Conservation (phyloP, 768 basidiomycete species). For the Tylopilus plumbeoviolaceoides region DNA sequence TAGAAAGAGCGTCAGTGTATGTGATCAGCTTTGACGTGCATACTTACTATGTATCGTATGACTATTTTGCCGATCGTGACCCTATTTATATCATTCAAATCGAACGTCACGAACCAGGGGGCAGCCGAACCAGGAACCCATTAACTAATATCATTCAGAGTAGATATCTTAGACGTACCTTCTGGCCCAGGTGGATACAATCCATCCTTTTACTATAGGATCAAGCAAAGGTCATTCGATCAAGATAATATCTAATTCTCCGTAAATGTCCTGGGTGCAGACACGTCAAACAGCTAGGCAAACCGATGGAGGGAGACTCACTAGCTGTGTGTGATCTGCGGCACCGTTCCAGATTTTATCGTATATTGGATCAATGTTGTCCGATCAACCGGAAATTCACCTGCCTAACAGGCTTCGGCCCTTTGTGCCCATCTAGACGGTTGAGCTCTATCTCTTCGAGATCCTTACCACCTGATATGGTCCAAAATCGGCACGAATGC, state of each 20-base stretch:
- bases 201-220: slow-evolving; percentile 59
- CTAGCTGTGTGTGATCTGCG: slow-evolving; percentile 87
- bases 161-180: slow-evolving; percentile 43
- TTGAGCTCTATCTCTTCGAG: slow-evolving; percentile 78
- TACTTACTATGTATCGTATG: slow-evolving; percentile 57
- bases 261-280: slow-evolving; percentile 83
- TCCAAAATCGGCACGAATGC: background rate
- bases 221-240: background rate
- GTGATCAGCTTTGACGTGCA: background rate
- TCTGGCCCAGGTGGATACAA: slow-evolving; percentile 94
- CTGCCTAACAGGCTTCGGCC: slow-evolving; percentile 73
- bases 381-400: background rate
- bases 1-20: slow-evolving; percentile 23
- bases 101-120: slow-evolving; percentile 52
- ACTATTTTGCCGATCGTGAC: slow-evolving; percentile 27
- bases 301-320: slow-evolving; percentile 28
- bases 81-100: background rate
- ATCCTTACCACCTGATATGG: slow-evolving; percentile 60
- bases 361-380: background rate
- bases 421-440: slow-evolving; percentile 88
- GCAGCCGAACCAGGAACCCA: slow-evolving; percentile 58
- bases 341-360: slow-evolving; percentile 90
- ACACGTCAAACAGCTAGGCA: background rate
- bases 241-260: slow-evolving; percentile 50
- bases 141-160: slow-evolving; percentile 3